These are phyloP conservation scores for Neofusicoccum laricinum DNA, from an alignment of 2,329 filamentous ascomycete species.

Conservation along the genomic window DNA sequence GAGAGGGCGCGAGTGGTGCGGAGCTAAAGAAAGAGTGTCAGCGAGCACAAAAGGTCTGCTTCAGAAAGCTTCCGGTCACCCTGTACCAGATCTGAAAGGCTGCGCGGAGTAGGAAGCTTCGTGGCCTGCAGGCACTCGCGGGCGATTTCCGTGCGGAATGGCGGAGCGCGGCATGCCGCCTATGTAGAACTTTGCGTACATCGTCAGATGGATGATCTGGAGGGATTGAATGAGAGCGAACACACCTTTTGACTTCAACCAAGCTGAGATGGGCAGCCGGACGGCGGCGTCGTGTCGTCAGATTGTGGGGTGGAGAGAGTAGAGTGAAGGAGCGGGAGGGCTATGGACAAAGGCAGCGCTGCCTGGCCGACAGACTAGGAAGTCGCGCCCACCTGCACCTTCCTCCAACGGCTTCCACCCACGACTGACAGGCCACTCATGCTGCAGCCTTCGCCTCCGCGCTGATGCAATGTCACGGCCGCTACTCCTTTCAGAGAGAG, in stretches of 20 bases:
- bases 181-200: background rate
- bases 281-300: background rate
- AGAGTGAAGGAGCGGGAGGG: background rate
- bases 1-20: constrained; percentile 6
- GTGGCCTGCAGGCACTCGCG: constrained; percentile 8
- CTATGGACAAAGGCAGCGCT: too few species aligned
- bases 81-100: background rate
- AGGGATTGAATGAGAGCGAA: background rate
- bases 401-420: background rate
- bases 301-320: background rate
- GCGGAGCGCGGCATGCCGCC: constrained; percentile 1
- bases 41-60: background rate
- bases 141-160: constrained; percentile 13
- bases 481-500: too few species aligned
- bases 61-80: background rate
- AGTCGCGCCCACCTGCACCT: background rate
- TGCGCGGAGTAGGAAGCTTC: background rate
- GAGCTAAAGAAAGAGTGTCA: constrained; percentile 1
- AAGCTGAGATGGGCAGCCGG: background rate
- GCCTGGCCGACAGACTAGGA: too few species aligned
- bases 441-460: too few species aligned
- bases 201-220: background rate
- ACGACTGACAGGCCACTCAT: background rate
- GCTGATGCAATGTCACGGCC: too few species aligned
- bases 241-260: background rate